phyloP scores from a whole-genome alignment of 352 stramenopile genomes.

The Phytophthora sojae region DNA sequence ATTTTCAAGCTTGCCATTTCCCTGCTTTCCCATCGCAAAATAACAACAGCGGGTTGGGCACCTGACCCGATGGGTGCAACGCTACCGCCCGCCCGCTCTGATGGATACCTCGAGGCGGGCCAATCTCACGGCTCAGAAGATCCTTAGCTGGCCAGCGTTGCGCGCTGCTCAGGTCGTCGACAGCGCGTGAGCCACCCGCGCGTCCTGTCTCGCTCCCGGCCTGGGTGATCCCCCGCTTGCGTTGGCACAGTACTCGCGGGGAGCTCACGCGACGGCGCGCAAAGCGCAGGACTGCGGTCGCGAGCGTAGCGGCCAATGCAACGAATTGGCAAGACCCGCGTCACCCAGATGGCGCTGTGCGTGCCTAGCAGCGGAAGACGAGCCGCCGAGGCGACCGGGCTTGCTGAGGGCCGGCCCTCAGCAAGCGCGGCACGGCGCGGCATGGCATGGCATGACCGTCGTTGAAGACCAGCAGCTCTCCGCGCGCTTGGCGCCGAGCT shows the following conservation, averaged over 20 bases:
- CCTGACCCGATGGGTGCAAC: background rate
- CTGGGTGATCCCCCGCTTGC: conserved; percentile 1
- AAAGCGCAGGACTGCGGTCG: background rate
- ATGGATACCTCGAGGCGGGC: background rate
- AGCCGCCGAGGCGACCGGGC: background rate
- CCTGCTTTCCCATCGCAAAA: no score
- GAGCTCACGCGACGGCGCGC: background rate
- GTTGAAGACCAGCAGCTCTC: conserved; percentile 3
- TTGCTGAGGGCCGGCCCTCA: no score
- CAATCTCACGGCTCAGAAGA: background rate
- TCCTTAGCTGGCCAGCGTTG: background rate
- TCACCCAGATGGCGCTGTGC: conserved; percentile 3
- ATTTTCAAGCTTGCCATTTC: no score
- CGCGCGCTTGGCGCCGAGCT: background rate
- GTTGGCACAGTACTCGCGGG: background rate
- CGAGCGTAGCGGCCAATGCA: conserved; percentile 4
- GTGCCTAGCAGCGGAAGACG: conserved; percentile 1
- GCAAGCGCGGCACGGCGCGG: background rate
- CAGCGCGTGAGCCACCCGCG: background rate
- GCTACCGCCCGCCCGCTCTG: background rate
- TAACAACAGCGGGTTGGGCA: background rate
- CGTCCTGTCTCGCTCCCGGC: background rate
- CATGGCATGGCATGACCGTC: background rate
- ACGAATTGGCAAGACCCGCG: background rate
- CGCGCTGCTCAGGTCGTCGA: background rate